Evolutionary conservation across 371 early-diverging fungal species (phyloP).

Genomic region (Mucor indicus): DNA sequence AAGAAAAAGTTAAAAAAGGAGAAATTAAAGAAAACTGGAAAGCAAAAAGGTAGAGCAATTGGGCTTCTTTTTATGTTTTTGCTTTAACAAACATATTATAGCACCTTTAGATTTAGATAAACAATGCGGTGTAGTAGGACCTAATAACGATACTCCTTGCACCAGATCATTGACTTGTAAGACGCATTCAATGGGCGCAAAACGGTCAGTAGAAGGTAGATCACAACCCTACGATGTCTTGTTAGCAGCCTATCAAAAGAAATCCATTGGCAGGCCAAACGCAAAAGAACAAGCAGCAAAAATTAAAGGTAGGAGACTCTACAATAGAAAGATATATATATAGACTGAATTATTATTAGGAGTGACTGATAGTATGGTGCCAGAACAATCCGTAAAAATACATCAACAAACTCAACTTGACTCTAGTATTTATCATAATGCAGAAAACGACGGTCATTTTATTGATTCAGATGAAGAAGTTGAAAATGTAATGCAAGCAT

Average conservation of each 20-base stretch:
- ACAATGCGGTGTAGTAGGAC: constrained; percentile 76
- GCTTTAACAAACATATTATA: not conserved
- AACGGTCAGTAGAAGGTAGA: constrained; percentile 75
- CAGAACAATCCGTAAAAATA: too few species aligned
- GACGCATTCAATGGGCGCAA: constrained; percentile 82
- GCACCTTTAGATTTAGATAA: constrained; percentile 78
- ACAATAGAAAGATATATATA: too few species aligned
- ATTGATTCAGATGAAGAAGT: constrained; percentile 70
- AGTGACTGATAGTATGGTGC: too few species aligned
- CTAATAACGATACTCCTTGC: constrained; percentile 61
- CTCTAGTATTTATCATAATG: too few species aligned
- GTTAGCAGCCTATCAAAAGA: constrained; percentile 69
- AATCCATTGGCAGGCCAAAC: constrained; percentile 46
- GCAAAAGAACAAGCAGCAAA: constrained; percentile 24
- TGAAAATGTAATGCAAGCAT: constrained; percentile 57
- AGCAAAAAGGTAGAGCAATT: constrained; percentile 38
- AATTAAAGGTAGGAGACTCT: constrained; percentile 4
- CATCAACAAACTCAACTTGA: too few species aligned
- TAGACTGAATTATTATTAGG: too few species aligned
- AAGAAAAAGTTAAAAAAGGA: constrained; percentile 40
- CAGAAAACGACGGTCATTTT: constrained; percentile 25
- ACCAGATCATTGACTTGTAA: constrained; percentile 84
- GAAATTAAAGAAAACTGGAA: constrained; percentile 1
- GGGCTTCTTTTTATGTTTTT: not conserved
- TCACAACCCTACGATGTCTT: constrained; percentile 75